Base-by-base conservation (phyloP, 1,284 basidiomycete species). In the Cryptococcus sp. region DNA sequence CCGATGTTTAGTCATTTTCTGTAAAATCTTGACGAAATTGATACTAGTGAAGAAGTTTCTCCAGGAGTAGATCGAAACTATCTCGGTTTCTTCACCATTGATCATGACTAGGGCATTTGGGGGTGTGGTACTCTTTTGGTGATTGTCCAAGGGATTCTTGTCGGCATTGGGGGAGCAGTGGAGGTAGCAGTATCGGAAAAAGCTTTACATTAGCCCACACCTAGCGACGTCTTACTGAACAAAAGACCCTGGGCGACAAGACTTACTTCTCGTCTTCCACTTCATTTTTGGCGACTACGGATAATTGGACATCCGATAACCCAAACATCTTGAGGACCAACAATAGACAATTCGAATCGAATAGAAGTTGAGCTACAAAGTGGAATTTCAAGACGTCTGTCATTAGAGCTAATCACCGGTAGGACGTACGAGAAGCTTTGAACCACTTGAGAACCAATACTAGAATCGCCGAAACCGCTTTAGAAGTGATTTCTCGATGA, bases 321-420 rank as follows among this genome's bases (percentile, higher is more conserved):
- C 93, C 92, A 75, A 98, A 98, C 85, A 98, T 96, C 80, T 98
- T 98, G 66, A 98, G 78, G 48, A 98, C 90, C 23, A 98, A 81
- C 31, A 98, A 78, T 3, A 98, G 77, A 67, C 92, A 96, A 68
- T 98, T 98, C 19, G 91, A 93, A 67, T 98, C 96, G 46, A 98
- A 83, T 9, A 99, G 79, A 23, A 93, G 82, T 73, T 96, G 93
- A 7, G 91, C 91, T 28, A 99, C 80, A 74, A 97, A 91, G 74
- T 98, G 93, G 71, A 97, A 98, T 72, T 98, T 98, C 87, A 99
- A 93, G 28, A 88, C 85, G 76, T 98, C 91, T 93, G 21, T 5
- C 40, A 54, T 22, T 18, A 31, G 23, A 16, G 22, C 43, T 13
- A 2, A 50, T 50, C 14, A 13, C 5, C 48, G 48, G 16, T 16